These are phyloP conservation scores for Aureobasidium pullulans DNA, from an alignment of 2,329 filamentous ascomycete species.

Conservation along the genomic window DNA sequence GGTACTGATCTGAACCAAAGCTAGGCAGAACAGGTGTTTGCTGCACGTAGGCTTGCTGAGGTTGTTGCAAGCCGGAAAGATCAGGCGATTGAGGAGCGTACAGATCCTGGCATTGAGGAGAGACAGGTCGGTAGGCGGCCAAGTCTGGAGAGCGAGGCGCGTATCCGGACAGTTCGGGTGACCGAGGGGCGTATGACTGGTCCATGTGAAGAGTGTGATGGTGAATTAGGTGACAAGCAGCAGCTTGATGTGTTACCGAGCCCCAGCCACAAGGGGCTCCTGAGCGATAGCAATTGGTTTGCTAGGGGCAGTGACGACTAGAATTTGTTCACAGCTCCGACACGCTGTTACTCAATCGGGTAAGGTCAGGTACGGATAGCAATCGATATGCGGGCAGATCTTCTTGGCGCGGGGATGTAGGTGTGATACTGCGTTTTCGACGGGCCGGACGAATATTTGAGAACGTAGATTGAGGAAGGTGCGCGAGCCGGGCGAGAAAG, in stretches of 20 bases:
- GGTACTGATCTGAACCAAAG: neutral
- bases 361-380: neutral
- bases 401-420: neutral
- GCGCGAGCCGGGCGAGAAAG: neutral
- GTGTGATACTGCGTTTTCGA: neutral
- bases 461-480: neutral
- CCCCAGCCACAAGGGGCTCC: conserved; percentile 7
- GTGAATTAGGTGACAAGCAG: neutral
- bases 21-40: neutral
- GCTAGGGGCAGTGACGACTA: neutral
- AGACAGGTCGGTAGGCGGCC: conserved; percentile 39
- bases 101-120: conserved; percentile 23
- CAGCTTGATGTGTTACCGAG: neutral
- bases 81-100: conserved; percentile 17
- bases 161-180: conserved; percentile 21
- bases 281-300: conserved; percentile 3
- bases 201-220: neutral
- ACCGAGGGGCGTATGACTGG: conserved; percentile 15
- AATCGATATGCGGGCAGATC: conserved; percentile 6
- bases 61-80: conserved; percentile 11
- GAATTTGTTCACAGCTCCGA: conserved; percentile 5
- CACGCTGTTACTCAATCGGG: conserved; percentile 3
- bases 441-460: neutral
- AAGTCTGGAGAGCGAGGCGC: conserved; percentile 40
- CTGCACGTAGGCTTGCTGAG: conserved; percentile 6